Evolutionary conservation across 1,284 basidiomycete species (phyloP).

Genomic region (Lentinus polychrous): DNA sequence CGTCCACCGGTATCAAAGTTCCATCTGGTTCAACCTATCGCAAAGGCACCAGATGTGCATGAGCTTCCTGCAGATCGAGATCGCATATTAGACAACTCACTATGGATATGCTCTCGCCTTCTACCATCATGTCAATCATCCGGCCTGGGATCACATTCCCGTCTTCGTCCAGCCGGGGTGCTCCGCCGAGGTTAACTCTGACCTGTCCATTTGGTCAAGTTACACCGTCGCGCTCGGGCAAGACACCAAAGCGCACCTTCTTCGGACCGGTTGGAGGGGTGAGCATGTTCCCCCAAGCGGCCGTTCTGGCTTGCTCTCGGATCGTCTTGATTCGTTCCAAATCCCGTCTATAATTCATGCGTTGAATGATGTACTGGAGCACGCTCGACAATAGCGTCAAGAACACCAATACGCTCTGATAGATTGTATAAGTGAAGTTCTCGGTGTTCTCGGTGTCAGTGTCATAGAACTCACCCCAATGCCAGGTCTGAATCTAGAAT

Average conservation of each 20-base stretch:
- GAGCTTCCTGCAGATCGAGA: not conserved
- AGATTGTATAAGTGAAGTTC: not conserved
- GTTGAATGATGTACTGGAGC: conserved; percentile 76
- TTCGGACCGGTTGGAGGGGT: conserved; percentile 49
- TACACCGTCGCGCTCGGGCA: no score
- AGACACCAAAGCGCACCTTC: conserved; percentile 42
- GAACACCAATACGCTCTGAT: conserved; percentile 69
- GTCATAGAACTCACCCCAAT: conserved; percentile 51
- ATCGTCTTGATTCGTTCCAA: conserved; percentile 64
- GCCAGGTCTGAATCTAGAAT: conserved; percentile 87
- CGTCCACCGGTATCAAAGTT: conserved; percentile 45
- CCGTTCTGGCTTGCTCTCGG: conserved; percentile 50
- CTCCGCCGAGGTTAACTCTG: conserved; percentile 59
- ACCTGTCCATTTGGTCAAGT: conserved; percentile 36
- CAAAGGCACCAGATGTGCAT: not conserved
- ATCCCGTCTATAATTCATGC: conserved; percentile 72
- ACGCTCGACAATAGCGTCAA: conserved; percentile 66
- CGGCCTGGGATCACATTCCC: conserved; percentile 42
- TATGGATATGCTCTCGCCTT: conserved; percentile 62
- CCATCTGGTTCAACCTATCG: conserved; percentile 36
- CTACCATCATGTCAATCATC: conserved; percentile 73
- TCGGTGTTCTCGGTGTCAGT: not conserved
- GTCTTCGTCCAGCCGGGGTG: conserved; percentile 44
- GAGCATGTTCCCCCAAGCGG: conserved; percentile 75
- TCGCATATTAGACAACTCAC: conserved; percentile 37